These are phyloP conservation scores for Thecaphora thlaspeos DNA, from an alignment of 1,284 basidiomycete species.

Conservation along the genomic window DNA sequence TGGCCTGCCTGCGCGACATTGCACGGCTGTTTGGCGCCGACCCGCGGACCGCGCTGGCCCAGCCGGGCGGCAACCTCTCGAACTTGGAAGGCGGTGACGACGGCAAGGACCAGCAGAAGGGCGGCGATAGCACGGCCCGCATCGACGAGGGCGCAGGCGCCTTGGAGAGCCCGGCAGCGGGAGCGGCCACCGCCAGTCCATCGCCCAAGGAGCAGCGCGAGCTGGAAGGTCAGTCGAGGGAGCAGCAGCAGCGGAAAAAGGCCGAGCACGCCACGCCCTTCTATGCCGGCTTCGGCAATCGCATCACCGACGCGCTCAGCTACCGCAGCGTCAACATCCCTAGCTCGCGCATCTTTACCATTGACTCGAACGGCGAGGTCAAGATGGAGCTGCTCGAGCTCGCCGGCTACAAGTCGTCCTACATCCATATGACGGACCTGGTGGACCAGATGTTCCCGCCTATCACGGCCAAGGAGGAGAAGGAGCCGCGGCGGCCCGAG, in stretches of 20 bases:
- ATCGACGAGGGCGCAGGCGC: conserved; percentile 7
- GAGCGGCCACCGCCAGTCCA: conserved; percentile 17
- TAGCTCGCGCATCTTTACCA: conserved; percentile 93
- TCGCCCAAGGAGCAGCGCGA: conserved; percentile 1
- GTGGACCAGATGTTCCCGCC: conserved; percentile 99
- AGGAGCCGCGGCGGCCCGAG: conserved; percentile 68
- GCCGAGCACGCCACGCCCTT: conserved; percentile 66
- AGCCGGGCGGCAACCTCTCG: conserved; percentile 15
- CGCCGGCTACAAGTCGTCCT: conserved; percentile 95
- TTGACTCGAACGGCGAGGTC: conserved; percentile 91
- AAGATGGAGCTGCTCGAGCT: conserved; percentile 95
- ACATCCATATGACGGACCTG: conserved; percentile 95
- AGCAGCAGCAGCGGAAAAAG: conserved; percentile 44
- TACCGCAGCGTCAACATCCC: conserved; percentile 95
- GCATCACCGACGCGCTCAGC: conserved; percentile 95
- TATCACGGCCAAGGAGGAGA: conserved; percentile 71
- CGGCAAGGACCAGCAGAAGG: conserved; percentile 5
- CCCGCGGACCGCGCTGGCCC: conserved; percentile 14
- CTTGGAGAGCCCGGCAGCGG: conserved; percentile 9
- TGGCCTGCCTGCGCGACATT: conserved; percentile 97
- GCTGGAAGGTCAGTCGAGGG: not conserved
- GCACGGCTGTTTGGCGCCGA: conserved; percentile 79
- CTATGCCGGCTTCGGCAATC: conserved; percentile 96
- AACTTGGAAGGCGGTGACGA: conserved; percentile 5
- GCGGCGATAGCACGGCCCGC: no score